These are phyloP conservation scores for Bruguiera gymnorhiza DNA, from an alignment of 345 rosid species.

Conservation along the genomic window DNA sequence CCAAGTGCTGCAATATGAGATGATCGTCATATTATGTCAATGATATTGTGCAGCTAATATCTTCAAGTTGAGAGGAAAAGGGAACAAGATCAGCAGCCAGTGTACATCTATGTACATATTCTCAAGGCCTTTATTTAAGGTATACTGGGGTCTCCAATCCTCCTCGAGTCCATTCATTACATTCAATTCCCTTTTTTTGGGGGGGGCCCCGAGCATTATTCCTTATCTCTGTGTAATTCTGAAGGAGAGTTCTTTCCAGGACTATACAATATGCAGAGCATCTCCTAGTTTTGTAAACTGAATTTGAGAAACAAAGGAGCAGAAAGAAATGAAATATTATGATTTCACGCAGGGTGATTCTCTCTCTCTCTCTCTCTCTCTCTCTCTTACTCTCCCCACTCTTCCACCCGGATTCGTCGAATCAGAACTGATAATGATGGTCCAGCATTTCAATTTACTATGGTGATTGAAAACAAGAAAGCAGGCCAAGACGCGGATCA, in stretches of 20 bases:
- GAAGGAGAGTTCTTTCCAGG: background rate
- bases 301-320: background rate
- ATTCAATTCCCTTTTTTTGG: background rate
- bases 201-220: too few species aligned
- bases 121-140: conserved; percentile 1
- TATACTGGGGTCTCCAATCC: conserved; percentile 3
- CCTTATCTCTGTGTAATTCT: background rate
- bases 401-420: too few species aligned
- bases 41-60: background rate
- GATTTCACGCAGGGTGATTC: too few species aligned
- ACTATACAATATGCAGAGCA: background rate
- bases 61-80: background rate
- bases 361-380: background rate
- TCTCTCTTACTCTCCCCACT: background rate
- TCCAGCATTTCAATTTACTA: conserved; percentile 4
- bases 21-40: conserved; percentile 20
- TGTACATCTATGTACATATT: conserved; percentile 18
- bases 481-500: conserved; percentile 19
- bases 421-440: background rate
- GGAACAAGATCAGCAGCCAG: conserved; percentile 2
- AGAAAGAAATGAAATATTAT: background rate
- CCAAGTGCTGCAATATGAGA: conserved; percentile 90
- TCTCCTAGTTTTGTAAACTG: background rate
- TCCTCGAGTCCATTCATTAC: background rate
- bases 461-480: conserved; percentile 12